phyloP scores from a whole-genome alignment of 2,329 filamentous ascomycete genomes.

The Fusarium equiseti region DNA sequence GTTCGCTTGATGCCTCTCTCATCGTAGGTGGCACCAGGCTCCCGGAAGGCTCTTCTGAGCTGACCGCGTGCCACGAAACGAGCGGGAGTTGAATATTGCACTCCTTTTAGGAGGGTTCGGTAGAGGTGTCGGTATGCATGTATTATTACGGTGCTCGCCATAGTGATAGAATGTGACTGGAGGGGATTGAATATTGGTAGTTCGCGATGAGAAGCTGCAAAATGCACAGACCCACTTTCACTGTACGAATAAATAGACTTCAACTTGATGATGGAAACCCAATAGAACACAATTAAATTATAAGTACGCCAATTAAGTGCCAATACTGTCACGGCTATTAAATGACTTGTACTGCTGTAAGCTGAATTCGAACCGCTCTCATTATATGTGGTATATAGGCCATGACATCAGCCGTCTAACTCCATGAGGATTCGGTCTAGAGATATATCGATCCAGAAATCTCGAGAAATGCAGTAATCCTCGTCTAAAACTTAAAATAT shows the following conservation, averaged over 20 bases:
- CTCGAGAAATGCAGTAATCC: constrained; percentile 18
- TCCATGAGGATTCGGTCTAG: constrained; percentile 40
- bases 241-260: not conserved
- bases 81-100: constrained; percentile 77
- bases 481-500: constrained; percentile 24
- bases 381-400: constrained; percentile 35
- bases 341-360: not conserved
- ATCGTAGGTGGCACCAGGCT: constrained; percentile 60
- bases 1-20: constrained; percentile 70
- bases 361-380: constrained; percentile 15
- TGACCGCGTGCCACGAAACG: constrained; percentile 72
- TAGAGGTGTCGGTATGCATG: constrained; percentile 79
- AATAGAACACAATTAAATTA: not conserved
- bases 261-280: not conserved
- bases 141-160: constrained; percentile 59
- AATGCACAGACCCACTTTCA: constrained; percentile 29
- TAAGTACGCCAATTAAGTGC: not conserved
- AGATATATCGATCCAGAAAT: constrained; percentile 29
- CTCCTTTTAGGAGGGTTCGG: constrained; percentile 73
- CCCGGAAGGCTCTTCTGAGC: constrained; percentile 70
- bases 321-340: not conserved
- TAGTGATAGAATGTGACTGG: constrained; percentile 18
- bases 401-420: constrained; percentile 30
- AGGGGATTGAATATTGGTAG: not conserved
- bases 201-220: not conserved